These are phyloP conservation scores for Serendipita sp. DNA, from an alignment of 768 basidiomycete species.

Conservation along the genomic window DNA sequence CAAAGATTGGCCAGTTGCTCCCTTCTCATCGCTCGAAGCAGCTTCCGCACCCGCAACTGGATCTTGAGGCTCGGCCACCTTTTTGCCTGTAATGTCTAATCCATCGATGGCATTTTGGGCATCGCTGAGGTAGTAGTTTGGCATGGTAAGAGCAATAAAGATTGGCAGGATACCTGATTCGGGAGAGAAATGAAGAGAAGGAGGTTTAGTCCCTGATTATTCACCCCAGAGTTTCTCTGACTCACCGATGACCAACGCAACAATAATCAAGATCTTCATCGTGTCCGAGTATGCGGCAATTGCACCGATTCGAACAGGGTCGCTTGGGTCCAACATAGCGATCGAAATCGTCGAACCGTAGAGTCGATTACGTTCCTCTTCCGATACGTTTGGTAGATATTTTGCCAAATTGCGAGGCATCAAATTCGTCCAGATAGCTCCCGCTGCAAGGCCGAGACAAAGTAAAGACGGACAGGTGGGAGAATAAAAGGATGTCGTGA, in stretches of 20 bases:
- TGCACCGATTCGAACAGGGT: slow-evolving; percentile 48
- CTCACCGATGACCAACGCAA: background rate
- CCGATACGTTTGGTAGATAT: slow-evolving; percentile 35
- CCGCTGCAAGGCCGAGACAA: slow-evolving; percentile 23
- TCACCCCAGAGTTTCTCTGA: background rate
- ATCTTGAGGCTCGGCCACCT: slow-evolving; percentile 14
- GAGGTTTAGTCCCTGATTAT: no score
- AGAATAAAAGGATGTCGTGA: background rate
- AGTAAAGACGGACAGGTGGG: background rate
- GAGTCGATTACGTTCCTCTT: slow-evolving; percentile 27
- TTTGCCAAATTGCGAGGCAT: slow-evolving; percentile 48
- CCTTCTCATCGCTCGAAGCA: no score
- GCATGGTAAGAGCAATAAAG: slow-evolving; percentile 40
- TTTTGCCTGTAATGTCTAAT: background rate
- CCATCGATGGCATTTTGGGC: slow-evolving; percentile 50
- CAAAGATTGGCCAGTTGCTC: no score
- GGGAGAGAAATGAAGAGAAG: no score
- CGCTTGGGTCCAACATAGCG: slow-evolving; percentile 28
- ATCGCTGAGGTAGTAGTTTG: slow-evolving; percentile 51
- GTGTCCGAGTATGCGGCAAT: slow-evolving; percentile 42
- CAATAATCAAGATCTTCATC: slow-evolving; percentile 25
- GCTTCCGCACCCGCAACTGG: no score
- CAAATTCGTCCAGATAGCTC: slow-evolving; percentile 43
- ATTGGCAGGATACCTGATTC: slow-evolving; percentile 32
- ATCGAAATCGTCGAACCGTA: slow-evolving; percentile 44